Percentiles rank a stretch among this genome's conserved stretches.
Evolutionary conservation across 257 asterid genomes (phyloP).

Genomic region (Fraxinus quadrangulata): DNA sequence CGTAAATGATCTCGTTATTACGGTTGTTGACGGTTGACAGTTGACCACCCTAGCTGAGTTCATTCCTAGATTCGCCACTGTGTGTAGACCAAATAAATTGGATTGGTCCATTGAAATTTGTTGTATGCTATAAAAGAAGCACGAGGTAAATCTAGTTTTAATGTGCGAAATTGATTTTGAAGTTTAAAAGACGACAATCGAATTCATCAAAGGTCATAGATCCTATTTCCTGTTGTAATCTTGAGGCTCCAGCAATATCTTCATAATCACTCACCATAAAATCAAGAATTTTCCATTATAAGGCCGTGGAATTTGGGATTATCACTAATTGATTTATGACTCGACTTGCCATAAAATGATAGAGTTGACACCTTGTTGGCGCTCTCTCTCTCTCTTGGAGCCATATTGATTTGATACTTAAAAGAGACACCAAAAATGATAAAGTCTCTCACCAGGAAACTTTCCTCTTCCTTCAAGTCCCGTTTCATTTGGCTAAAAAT

Average conservation of each 20-base stretch:
- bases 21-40: too few species aligned
- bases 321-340: constrained; percentile 3
- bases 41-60: too few species aligned
- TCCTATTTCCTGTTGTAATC: neutral
- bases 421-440: neutral
- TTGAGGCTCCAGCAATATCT: neutral
- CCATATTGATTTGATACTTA: constrained; percentile 17
- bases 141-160: too few species aligned
- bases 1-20: too few species aligned
- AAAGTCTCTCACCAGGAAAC: neutral
- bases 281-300: constrained; percentile 8
- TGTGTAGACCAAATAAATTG: too few species aligned
- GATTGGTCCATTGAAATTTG: too few species aligned
- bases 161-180: too few species aligned
- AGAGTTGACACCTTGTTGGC: neutral
- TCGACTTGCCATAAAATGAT: neutral
- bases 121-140: too few species aligned
- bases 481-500: too few species aligned
- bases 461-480: neutral
- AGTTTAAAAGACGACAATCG: neutral
- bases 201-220: neutral
- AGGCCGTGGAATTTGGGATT: neutral
- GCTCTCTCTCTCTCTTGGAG: constrained; percentile 7
- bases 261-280: constrained; percentile 11
- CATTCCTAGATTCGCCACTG: too few species aligned